Evolutionary conservation across 1,139 yeast genomes (phyloP).

Genomic region (Groenewaldozyma sp.): DNA sequence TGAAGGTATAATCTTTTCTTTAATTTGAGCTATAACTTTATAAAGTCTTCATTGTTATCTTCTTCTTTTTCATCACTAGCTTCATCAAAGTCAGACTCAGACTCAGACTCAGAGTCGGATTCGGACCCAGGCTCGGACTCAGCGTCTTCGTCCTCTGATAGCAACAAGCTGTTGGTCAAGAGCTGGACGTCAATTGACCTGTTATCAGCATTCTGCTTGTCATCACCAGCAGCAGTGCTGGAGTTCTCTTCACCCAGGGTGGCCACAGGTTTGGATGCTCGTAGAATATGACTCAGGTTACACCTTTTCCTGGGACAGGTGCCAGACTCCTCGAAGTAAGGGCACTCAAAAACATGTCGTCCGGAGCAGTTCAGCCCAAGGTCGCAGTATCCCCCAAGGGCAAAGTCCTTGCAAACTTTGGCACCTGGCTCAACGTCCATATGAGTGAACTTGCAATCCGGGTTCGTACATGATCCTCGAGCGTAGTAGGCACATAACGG

Average conservation of each 20-base stretch:
- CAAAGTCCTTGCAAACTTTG: slow-evolving; percentile 55
- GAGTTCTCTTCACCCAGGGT: not conserved
- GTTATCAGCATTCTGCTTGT: slow-evolving; percentile 22
- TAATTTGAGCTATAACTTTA: no score
- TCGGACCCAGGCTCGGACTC: slow-evolving; percentile 7
- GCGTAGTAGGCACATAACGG: slow-evolving; percentile 54
- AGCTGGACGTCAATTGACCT: slow-evolving; percentile 18
- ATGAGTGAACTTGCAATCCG: slow-evolving; percentile 50
- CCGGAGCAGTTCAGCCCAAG: slow-evolving; percentile 50
- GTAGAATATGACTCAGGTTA: slow-evolving; percentile 37
- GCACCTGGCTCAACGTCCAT: slow-evolving; percentile 36
- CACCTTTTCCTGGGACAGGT: slow-evolving; percentile 45
- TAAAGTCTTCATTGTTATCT: slow-evolving; percentile 3
- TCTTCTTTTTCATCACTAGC: slow-evolving; percentile 8
- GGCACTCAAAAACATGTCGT: slow-evolving; percentile 56
- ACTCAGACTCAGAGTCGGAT: slow-evolving; percentile 9
- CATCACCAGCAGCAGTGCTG: slow-evolving; percentile 1
- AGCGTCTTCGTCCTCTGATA: slow-evolving; percentile 7
- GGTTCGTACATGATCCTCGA: slow-evolving; percentile 45
- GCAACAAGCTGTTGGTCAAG: slow-evolving; percentile 8
- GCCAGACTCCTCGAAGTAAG: slow-evolving; percentile 58
- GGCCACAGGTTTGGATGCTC: no score
- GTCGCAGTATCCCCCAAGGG: slow-evolving; percentile 60
- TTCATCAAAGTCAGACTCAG: not conserved
- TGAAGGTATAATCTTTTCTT: no score